Evolutionary conservation across 2,329 filamentous ascomycete species (phyloP), one percentile per base, ranked within the genome.

Genomic region (Fusarium annulatum): DNA sequence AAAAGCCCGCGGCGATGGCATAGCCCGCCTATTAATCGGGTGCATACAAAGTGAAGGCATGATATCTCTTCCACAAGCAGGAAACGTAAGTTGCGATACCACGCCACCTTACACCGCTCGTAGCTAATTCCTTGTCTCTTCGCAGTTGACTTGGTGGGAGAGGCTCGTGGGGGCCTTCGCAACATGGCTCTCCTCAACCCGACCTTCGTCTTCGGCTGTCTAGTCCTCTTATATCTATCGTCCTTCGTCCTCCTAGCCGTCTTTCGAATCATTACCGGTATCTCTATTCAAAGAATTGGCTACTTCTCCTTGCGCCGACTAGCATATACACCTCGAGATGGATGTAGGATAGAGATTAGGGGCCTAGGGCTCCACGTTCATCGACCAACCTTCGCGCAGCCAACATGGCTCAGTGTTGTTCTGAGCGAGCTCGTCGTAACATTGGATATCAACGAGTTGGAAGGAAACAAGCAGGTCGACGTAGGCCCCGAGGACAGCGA

Each of bases 221-320:
- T 95, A 81, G 91, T 98, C 77, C 88, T 98, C 73, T 86, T 94
- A 71, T 99, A 98, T 85, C 89, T 99, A 49, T 93, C 91, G 71
- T 95, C 96, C 71, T 99, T 99, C 80, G 92, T 99, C 69, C 83
- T 98, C 67, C 97, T 99, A 82, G 96, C 96, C 79, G 89, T 98
- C 77, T 85, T 99, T 73, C 94, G 96, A 76, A 95, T 98, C 77
- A 87, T 96, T 70, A 98, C 96, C 41, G 96, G 96, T 70, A 87
- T 99, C 64, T 99, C 96, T 10, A 97, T 99, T 74, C 97, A 99
- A 84, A 91, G 96, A 76, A 90, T 99, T 76, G 96, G 96, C 72
- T 97, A 97, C 82, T 91, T 97, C 76, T 97, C 96, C 41, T 87
- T 99, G 75, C 92, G 96, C 73, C 93, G 96, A 76, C 92, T 99